phyloP scores from a whole-genome alignment of 2,329 filamentous ascomycete genomes.

The Epichloe hybrida region DNA sequence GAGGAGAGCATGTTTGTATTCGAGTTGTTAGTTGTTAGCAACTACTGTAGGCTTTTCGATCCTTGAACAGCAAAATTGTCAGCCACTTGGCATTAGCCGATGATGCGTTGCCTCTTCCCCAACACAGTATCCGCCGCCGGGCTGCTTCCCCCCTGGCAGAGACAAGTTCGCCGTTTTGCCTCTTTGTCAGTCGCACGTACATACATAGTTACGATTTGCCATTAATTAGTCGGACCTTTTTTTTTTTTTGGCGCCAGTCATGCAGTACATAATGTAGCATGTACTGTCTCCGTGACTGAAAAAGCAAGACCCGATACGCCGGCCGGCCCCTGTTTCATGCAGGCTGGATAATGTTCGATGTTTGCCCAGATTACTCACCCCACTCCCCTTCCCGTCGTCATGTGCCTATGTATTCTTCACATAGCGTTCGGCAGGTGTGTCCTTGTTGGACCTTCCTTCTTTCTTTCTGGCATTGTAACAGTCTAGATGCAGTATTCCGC shows the following conservation, averaged over 20 bases:
- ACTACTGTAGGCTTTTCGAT: too few species aligned
- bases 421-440: neutral
- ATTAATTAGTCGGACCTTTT: too few species aligned
- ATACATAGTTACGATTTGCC: too few species aligned
- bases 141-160: neutral
- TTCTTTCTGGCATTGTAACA: neutral
- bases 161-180: neutral
- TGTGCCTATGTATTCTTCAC: neutral
- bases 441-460: neutral
- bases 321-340: slow-evolving; percentile 6
- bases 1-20: too few species aligned
- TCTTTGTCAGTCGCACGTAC: neutral
- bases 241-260: too few species aligned
- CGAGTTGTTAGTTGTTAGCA: too few species aligned
- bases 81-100: neutral
- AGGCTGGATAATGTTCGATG: neutral
- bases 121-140: neutral
- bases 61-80: too few species aligned
- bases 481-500: neutral
- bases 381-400: neutral
- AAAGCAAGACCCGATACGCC: slow-evolving; percentile 5
- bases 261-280: too few species aligned
- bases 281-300: neutral
- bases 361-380: neutral
- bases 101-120: neutral